Evolutionary conservation across 2,329 filamentous ascomycete species (phyloP).

Genomic region (Raffaelea ambrosiae): DNA sequence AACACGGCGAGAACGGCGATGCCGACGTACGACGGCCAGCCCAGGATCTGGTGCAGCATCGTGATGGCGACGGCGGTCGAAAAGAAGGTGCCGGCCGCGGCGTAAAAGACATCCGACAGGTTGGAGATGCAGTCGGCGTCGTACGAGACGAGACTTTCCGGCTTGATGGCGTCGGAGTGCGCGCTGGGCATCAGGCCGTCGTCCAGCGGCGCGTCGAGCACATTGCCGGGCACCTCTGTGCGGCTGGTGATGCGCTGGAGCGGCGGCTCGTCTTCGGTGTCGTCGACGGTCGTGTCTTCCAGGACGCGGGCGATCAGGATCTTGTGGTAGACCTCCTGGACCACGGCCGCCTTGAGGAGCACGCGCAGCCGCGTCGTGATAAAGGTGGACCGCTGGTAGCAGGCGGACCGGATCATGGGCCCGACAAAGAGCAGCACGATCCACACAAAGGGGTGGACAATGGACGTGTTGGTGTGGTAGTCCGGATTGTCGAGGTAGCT

Average conservation of each 20-base stretch:
- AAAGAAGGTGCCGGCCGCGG: conserved; percentile 19
- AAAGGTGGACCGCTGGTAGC: conserved; percentile 25
- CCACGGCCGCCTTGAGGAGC: conserved; percentile 19
- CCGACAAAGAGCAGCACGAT: conserved; percentile 23
- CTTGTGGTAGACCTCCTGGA: conserved; percentile 23
- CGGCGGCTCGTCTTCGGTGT: not conserved
- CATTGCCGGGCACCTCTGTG: no score
- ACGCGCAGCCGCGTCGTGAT: conserved; percentile 23
- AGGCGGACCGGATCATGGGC: conserved; percentile 21
- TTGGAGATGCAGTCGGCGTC: conserved; percentile 25
- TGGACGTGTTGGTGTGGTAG: not conserved
- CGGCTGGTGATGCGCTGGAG: not conserved
- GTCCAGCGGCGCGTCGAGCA: no score
- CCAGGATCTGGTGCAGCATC: conserved; percentile 23
- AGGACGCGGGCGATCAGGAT: not conserved
- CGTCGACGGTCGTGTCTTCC: no score
- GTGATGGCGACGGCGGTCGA: conserved; percentile 18
- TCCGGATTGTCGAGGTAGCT: conserved; percentile 11
- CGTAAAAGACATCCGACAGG: conserved; percentile 21
- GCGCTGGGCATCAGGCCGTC: no score
- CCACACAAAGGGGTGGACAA: conserved; percentile 20
- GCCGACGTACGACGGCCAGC: conserved; percentile 23
- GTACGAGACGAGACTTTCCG: conserved; percentile 21
- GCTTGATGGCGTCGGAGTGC: not conserved
- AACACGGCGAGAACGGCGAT: conserved; percentile 19